Base-by-base conservation (phyloP, 78 protist species). In the Dictyostelium firmibasis region DNA sequence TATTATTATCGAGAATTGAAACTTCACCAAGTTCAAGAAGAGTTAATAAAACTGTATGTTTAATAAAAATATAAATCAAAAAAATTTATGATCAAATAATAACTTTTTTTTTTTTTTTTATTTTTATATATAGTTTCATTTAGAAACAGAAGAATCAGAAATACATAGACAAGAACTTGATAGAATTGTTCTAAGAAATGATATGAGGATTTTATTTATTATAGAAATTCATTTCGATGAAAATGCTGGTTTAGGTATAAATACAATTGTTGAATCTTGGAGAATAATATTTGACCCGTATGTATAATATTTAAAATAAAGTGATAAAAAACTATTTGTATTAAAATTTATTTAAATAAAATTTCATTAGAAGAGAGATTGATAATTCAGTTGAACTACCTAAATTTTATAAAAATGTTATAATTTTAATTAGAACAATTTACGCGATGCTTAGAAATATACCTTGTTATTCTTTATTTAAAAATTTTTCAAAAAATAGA, bases 221-320 rank as follows among this genome's bases (percentile, higher is more conserved):
- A 81, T 89, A 43, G 94, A 89, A 18, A 89, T 89, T 25, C 94
- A 89, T 67, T 89, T 89, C n/a, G 94, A 89, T 20, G 94, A 89
- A 69, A 57, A 57, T 31, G 25, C 35, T 20, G 87, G 87, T 69
- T 57, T 89, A 10, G 87, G 87, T 57, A 18, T 89, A 11, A 89
- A 81, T 47, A 89, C 94, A n/a, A 27, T 89, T 38, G 53, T 89
- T 2, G 94, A 89, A 47, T 89, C 94, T n/a, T 89, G 94, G 94
- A 89, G 82, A 89, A 41, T 89, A 31, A 31, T 89, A 43, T 89
- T 89, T 20, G 94, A 89, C 31, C 94, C 94, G 93, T 87, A 87
- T 7, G 75, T 84, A 47, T 31, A 0, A 27, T 18, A 64, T 25
- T n/a, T n/a, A n/a, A n/a, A n/a, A n/a, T n/a, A n/a, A n/a, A n/a